These are phyloP conservation scores for Saccharomycopsis sp. DNA, from an alignment of 805 yeast species.

Conservation along the genomic window DNA sequence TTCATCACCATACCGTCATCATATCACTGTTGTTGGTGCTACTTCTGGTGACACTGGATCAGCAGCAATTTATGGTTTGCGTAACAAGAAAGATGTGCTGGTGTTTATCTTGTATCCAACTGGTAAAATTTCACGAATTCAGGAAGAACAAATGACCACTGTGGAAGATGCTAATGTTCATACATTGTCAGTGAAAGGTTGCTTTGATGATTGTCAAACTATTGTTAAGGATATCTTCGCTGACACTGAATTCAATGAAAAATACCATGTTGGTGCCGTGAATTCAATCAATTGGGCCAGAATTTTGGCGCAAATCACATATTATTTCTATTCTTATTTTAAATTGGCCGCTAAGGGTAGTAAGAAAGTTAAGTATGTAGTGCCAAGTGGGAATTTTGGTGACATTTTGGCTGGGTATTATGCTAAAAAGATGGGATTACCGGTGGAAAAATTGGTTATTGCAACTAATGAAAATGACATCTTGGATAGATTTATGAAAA, in stretches of 20 bases:
- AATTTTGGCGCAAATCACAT: constrained; percentile 94
- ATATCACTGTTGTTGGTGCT: constrained; percentile 95
- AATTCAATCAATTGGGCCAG: constrained; percentile 99
- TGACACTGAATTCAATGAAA: constrained; percentile 78
- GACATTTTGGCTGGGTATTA: constrained; percentile 95
- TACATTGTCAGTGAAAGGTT: constrained; percentile 90
- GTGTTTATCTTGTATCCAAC: constrained; percentile 96
- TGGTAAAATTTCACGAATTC: constrained; percentile 95
- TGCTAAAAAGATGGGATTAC: constrained; percentile 93
- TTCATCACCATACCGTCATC: constrained; percentile 58
- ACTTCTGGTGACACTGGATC: constrained; percentile 99
- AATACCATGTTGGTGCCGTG: constrained; percentile 94
- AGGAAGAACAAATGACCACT: constrained; percentile 98
- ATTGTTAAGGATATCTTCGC: constrained; percentile 90
- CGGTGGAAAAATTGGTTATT: constrained; percentile 76
- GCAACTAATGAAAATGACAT: constrained; percentile 97
- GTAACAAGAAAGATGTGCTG: constrained; percentile 96
- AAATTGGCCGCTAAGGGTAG: constrained; percentile 37
- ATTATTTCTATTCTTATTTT: constrained; percentile 91
- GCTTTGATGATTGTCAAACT: constrained; percentile 98
- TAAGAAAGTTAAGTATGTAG: constrained; percentile 70
- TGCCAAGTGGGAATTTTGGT: constrained; percentile 98
- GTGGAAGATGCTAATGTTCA: constrained; percentile 90
- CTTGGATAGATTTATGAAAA: constrained; percentile 81
- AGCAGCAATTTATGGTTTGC: constrained; percentile 96